Conservation (phyloP, 179 eudicot genomes). For the Silene noctiflora region DNA sequence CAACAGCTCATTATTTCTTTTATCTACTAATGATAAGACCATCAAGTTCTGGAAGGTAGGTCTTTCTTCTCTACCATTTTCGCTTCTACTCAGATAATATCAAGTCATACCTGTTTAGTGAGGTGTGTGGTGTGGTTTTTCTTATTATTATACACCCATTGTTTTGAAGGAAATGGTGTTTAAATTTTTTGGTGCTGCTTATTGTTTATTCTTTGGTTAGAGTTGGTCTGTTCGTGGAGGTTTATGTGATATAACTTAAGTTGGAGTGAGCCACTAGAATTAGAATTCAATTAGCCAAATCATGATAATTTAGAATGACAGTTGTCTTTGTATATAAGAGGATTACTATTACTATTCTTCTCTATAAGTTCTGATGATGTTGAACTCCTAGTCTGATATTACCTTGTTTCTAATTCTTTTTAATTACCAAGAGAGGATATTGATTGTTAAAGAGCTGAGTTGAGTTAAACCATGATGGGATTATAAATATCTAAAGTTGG, state of each 20-base stretch:
- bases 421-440: background rate
- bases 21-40: conserved; percentile 78
- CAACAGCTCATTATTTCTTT: conserved; percentile 67
- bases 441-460: background rate
- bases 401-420: background rate
- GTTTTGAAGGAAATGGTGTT: background rate
- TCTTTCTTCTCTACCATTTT: conserved; percentile 5
- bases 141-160: background rate
- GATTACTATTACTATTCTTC: background rate
- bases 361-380: background rate
- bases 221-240: background rate
- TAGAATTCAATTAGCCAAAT: background rate
- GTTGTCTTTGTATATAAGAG: background rate
- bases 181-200: background rate
- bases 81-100: background rate
- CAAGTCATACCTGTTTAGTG: background rate
- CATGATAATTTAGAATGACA: background rate
- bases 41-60: conserved; percentile 80
- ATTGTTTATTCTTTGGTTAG: background rate
- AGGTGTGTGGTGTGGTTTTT: background rate
- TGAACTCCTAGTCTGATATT: background rate
- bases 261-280: background rate
- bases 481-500: conserved; percentile 2
- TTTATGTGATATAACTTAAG: background rate
- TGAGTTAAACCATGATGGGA: conserved; percentile 10